These are phyloP conservation scores for Quercus aquifolioides DNA, from an alignment of 306 rosid genomes.

Conservation along the genomic window DNA sequence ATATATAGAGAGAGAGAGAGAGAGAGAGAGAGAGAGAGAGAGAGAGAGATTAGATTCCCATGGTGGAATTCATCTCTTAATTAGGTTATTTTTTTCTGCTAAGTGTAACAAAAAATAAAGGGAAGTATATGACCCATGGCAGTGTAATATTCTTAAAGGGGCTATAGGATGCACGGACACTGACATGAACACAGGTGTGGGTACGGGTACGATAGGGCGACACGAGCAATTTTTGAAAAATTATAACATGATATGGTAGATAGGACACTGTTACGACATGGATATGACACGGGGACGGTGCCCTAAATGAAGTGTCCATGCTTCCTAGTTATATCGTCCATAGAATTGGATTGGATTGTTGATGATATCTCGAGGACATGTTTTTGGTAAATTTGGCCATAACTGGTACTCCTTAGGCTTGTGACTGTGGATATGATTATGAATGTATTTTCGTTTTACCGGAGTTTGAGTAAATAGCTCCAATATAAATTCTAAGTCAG, in stretches of 20 bases:
- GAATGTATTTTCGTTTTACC: background rate
- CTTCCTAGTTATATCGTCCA: background rate
- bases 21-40: background rate
- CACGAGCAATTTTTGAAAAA: too few species aligned
- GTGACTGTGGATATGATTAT: background rate
- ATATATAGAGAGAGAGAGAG: too few species aligned
- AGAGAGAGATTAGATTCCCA: background rate
- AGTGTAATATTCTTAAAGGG: background rate
- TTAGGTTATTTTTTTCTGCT: background rate
- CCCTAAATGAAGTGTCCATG: too few species aligned
- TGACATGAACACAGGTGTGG: too few species aligned
- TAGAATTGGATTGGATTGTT: background rate
- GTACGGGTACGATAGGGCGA: too few species aligned
- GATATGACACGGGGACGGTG: too few species aligned
- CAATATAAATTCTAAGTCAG: background rate
- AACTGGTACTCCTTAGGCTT: background rate
- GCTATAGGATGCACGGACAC: too few species aligned
- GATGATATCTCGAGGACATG: background rate
- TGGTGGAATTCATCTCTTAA: background rate
- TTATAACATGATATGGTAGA: too few species aligned
- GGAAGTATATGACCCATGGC: background rate
- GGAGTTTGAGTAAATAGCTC: background rate
- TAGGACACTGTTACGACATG: too few species aligned
- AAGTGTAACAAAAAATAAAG: background rate
- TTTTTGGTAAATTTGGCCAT: background rate